These are phyloP conservation scores for Pseudogymnoascus destructans DNA, from an alignment of 2,329 filamentous ascomycete genomes.

Conservation along the genomic window DNA sequence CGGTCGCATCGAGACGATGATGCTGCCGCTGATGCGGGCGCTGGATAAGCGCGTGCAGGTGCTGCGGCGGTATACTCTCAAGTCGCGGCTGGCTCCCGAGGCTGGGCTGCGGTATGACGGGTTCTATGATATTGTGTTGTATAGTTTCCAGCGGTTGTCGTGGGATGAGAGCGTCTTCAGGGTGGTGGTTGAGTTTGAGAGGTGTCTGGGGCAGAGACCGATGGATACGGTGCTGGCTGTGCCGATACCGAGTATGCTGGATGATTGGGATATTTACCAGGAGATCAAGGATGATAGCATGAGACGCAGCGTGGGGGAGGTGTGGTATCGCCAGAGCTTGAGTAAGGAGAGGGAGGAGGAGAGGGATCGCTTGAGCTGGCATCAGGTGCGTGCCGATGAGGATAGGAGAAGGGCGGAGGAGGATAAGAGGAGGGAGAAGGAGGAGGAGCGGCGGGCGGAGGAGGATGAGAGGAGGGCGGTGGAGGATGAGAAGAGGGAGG, in stretches of 20 bases:
- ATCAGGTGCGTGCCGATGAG: slow-evolving; percentile 9
- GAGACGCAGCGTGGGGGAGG: slow-evolving; percentile 29
- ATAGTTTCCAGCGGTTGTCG: neutral
- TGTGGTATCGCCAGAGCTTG: slow-evolving; percentile 20
- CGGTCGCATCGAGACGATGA: slow-evolving; percentile 34
- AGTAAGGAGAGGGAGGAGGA: slow-evolving; percentile 15
- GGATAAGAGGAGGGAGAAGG: slow-evolving; percentile 12
- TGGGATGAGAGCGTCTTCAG: neutral
- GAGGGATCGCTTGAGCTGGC: slow-evolving; percentile 11
- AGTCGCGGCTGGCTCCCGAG: slow-evolving; percentile 38
- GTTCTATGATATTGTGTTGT: slow-evolving; percentile 31
- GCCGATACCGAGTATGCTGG: slow-evolving; percentile 40
- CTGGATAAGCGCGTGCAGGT: slow-evolving; percentile 39
- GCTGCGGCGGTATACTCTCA: slow-evolving; percentile 37
- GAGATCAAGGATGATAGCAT: slow-evolving; percentile 30
- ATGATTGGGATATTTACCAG: slow-evolving; percentile 42
- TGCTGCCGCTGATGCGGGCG: slow-evolving; percentile 35
- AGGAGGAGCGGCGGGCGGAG: slow-evolving; percentile 4
- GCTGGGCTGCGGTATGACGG: slow-evolving; percentile 46
- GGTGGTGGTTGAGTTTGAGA: slow-evolving; percentile 32
- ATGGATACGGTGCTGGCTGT: slow-evolving; percentile 33
- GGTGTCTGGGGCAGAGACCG: slow-evolving; percentile 30
- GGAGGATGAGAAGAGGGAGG: neutral
- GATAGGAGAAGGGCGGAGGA: slow-evolving; percentile 9
- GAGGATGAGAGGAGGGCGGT: neutral